Evolutionary conservation across 306 rosid species (phyloP), one percentile per base, ranked within the genome.

Genomic region (Medicago arabica): DNA sequence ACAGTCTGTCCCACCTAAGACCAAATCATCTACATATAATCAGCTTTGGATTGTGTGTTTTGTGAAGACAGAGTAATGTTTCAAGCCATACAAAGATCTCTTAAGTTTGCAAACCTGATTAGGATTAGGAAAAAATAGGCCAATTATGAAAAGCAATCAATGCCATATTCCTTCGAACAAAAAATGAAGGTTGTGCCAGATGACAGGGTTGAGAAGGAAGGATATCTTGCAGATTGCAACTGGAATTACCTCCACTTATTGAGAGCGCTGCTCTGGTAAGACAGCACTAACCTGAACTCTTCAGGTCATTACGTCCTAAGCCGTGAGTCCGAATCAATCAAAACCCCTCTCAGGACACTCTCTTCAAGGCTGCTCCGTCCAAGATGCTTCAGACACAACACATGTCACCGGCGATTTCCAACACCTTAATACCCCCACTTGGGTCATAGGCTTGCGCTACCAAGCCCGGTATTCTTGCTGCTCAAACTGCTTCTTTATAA

Each of bases 231-330:
- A 23, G 28, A 23, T 23, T 23, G 28, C 75, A 71, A 71, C 64
- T 18, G 75, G 64, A 34, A 17, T 23, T 0, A 18, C 38, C 11
- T 71, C 64, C 64, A 18, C 39, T 71, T 53, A 36, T 53, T 36
- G 51, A 36, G 75, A 71, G 75, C 65, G 65, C 9, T 71, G 75
- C 75, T 71, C 75, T 71, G 64, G 3, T 18, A 71, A 71, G 75
- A 2, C 75, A 23, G 28, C 28, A 23, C 28, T 18, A 12, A 17
- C 75, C 15, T 6, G 66, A 28, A 28, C 17, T 0, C 17, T 59
- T 12, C 66, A 28, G 41, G 41, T 23, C 17, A 58, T 5, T 59
- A 6, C 41, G 31, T 40, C 66, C 18, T 14, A 6, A 60, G 66
- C 16, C 16, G 2, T 11, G 40, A 25, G 66, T 59, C 66, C 66